Conservation (phyloP, 2,329 filamentous ascomycete genomes). For the Curvularia sp. region DNA sequence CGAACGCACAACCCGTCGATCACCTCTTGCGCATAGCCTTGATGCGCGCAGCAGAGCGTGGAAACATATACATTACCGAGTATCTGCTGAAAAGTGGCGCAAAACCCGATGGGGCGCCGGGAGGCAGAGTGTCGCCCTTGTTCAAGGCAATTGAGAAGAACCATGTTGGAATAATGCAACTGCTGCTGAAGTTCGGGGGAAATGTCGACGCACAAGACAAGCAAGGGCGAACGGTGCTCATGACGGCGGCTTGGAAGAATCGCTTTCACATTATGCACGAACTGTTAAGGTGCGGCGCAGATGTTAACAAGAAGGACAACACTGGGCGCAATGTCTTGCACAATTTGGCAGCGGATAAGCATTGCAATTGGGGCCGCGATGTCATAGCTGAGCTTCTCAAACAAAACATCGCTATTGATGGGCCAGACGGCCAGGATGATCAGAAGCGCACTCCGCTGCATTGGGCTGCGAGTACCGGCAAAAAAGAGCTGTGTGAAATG, state of each 20-base stretch:
- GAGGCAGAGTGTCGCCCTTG: conserved; percentile 41
- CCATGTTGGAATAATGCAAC: conserved; percentile 39
- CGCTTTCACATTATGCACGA: conserved; percentile 46
- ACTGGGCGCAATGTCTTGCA: conserved; percentile 47
- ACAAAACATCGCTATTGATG: conserved; percentile 53
- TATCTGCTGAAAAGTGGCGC: conserved; percentile 46
- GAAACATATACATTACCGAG: conserved; percentile 40
- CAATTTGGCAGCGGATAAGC: conserved; percentile 52
- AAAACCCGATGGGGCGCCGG: conserved; percentile 45
- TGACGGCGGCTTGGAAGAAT: conserved; percentile 49
- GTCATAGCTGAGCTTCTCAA: conserved; percentile 53
- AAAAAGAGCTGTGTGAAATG: conserved; percentile 58
- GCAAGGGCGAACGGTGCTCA: conserved; percentile 47
- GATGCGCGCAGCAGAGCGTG: conserved; percentile 46
- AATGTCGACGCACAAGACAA: conserved; percentile 48
- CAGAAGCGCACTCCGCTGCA: conserved; percentile 62
- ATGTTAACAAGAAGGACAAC: conserved; percentile 50
- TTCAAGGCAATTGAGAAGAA: conserved; percentile 45
- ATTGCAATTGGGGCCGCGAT: conserved; percentile 58
- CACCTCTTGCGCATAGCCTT: conserved; percentile 49
- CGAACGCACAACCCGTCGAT: conserved; percentile 41
- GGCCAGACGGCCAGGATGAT: conserved; percentile 51
- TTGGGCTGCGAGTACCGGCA: conserved; percentile 66
- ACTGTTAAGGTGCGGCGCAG: conserved; percentile 48
- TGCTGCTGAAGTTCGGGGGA: conserved; percentile 44